Base-by-base conservation (phyloP, 805 yeast genomes). In the Naumovozyma castellii region DNA sequence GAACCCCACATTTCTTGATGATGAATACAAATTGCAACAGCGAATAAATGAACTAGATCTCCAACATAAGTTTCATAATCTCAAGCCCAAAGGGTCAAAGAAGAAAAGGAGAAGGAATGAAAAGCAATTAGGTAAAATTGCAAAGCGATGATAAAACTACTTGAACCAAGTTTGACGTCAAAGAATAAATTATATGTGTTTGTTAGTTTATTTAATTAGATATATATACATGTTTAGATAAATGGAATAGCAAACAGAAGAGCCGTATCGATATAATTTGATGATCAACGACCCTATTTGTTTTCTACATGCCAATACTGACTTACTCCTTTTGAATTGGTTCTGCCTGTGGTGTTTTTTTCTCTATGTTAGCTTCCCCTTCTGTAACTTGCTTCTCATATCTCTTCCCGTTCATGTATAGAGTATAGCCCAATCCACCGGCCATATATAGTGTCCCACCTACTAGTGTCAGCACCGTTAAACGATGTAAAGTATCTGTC, bases 401-500 rank as follows among this genome's bases (percentile, higher is more conserved):
- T 40, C 66, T 65, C 51, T 68, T 68, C 45, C 78, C 77, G 35
- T 73, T 75, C 48, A 60, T 65, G 57, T 72, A 75, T 41, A 76
- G 56, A 12, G 74, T 73, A 58, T 69, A 72, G 17, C 67, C 66
- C 35, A 76, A 65, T 42, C 77, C 78, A 22, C 70, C 72, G 9
- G 67, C 50, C 69, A 76, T 69, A 57, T 72, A 75, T 38, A 66
- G 40, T 1, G 72, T 60, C 34, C 71, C 71, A 36, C 88, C 88
- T 16, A 78, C 72, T 22, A 82, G 66, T 3, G 81, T 71, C 17
- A 81, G 56, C 34, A 82, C 87, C 0, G 85, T 78, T 43, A 80
- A 59, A 64, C 90, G 79, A 61, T 82, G 90, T 19, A 71, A 72
- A 32, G 81, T 72, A 59, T 82, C 90, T 2, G 84, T 75, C 3